These are phyloP conservation scores for Auricularia sp. DNA, from an alignment of 768 basidiomycete genomes.

Conservation along the genomic window DNA sequence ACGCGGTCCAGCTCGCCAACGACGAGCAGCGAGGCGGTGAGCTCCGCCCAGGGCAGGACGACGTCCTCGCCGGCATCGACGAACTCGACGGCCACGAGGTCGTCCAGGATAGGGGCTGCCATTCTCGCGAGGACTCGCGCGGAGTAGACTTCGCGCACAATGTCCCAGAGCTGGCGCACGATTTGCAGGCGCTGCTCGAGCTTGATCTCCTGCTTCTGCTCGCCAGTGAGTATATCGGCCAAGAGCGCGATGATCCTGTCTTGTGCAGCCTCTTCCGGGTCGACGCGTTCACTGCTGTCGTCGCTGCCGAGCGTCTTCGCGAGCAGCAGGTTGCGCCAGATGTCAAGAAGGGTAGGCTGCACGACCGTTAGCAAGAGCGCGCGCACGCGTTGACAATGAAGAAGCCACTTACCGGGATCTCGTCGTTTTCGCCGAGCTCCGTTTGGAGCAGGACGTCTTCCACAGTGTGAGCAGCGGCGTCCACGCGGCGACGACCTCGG, in stretches of 20 bases:
- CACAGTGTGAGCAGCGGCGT: slow-evolving; percentile 43
- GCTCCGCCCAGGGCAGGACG: neutral
- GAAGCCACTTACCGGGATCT: slow-evolving; percentile 38
- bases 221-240: neutral
- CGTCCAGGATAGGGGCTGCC: neutral
- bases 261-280: slow-evolving; percentile 9
- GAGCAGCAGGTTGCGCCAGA: slow-evolving; percentile 50
- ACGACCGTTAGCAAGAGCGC: neutral
- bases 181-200: slow-evolving; percentile 28
- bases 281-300: slow-evolving; percentile 29
- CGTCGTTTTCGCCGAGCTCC: slow-evolving; percentile 33
- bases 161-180: slow-evolving; percentile 48
- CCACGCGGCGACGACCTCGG: slow-evolving; percentile 45
- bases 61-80: neutral
- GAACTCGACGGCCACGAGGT: neutral
- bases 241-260: slow-evolving; percentile 16
- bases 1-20: neutral
- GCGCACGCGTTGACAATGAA: neutral
- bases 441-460: slow-evolving; percentile 37
- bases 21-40: neutral
- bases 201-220: slow-evolving; percentile 2
- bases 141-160: slow-evolving; percentile 29
- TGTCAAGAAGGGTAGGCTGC: slow-evolving; percentile 37
- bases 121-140: neutral
- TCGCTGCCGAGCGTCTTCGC: slow-evolving; percentile 29